Percentiles rank a stretch among this genome's conserved stretches.
Conservation (phyloP, 805 yeast genomes). For the Pichia ethanolica region DNA sequence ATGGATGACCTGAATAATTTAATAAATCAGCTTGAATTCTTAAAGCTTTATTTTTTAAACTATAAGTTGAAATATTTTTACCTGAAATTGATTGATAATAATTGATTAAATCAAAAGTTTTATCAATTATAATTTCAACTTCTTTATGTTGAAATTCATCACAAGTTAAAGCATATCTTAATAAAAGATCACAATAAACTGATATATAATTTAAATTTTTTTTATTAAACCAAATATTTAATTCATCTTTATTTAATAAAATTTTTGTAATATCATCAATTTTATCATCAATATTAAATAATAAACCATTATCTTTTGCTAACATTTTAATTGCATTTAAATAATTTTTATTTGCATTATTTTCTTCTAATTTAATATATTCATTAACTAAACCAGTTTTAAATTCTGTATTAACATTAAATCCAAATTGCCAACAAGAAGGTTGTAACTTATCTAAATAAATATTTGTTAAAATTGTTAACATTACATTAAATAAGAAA, state of each 20-base stretch:
- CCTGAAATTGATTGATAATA: slow-evolving; percentile 20
- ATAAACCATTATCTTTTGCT: slow-evolving; percentile 25
- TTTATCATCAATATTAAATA: slow-evolving; percentile 11
- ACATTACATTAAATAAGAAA: slow-evolving; percentile 28
- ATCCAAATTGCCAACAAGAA: slow-evolving; percentile 23
- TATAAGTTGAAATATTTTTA: slow-evolving; percentile 20
- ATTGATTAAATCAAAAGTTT: slow-evolving; percentile 26
- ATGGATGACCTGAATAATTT: slow-evolving; percentile 13
- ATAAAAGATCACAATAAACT: slow-evolving; percentile 30
- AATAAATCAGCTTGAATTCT: slow-evolving; percentile 32
- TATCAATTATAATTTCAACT: slow-evolving; percentile 20
- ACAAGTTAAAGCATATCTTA: slow-evolving; percentile 33
- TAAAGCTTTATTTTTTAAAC: slow-evolving; percentile 27
- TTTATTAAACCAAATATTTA: slow-evolving; percentile 21
- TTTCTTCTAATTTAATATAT: slow-evolving; percentile 26
- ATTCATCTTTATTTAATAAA: slow-evolving; percentile 15
- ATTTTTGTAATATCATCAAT: slow-evolving; percentile 15
- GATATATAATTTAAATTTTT: slow-evolving; percentile 27
- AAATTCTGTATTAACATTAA: slow-evolving; percentile 23
- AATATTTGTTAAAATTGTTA: slow-evolving; percentile 25
- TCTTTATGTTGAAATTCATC: slow-evolving; percentile 20
- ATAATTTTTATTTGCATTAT: slow-evolving; percentile 29
- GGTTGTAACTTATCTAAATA: slow-evolving; percentile 24
- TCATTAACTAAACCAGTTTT: slow-evolving; percentile 35
- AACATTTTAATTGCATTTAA: slow-evolving; percentile 25